These are phyloP conservation scores for Xylaria scruposa DNA, from an alignment of 495 filamentous ascomycete genomes.

Conservation along the genomic window DNA sequence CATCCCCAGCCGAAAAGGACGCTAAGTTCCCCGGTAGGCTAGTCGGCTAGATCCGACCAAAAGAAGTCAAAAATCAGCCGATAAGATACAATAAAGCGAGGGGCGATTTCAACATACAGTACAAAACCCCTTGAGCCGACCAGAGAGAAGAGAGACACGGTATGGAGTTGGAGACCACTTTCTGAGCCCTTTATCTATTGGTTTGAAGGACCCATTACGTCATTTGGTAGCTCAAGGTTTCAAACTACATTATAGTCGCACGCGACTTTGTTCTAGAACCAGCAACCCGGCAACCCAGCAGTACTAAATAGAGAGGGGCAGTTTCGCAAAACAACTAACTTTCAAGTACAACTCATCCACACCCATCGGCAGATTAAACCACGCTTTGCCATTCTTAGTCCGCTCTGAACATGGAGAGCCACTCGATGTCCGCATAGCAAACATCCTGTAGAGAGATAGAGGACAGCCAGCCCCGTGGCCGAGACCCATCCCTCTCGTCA, in stretches of 20 bases:
- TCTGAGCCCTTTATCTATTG: background rate
- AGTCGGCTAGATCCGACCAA: constrained; percentile 20
- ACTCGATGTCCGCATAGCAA: background rate
- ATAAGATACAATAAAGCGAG: constrained; percentile 23
- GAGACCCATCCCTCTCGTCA: background rate
- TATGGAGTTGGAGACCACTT: background rate
- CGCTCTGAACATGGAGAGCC: background rate
- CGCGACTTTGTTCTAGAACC: background rate
- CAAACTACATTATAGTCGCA: background rate
- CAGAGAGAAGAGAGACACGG: background rate
- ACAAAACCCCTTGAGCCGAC: background rate
- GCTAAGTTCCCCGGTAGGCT: background rate
- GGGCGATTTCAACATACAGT: background rate
- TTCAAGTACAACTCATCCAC: background rate
- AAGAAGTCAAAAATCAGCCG: background rate
- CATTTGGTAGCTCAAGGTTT: background rate
- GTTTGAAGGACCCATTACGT: background rate
- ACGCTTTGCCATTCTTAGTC: background rate
- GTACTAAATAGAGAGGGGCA: background rate
- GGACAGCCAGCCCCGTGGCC: background rate
- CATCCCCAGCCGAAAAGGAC: too few species aligned
- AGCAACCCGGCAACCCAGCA: background rate
- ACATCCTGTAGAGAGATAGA: background rate
- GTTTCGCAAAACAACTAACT: background rate
- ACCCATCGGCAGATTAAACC: background rate